These are phyloP conservation scores for Chlamydomonas asymmetrica DNA, from an alignment of 139 green algal species.

Conservation along the genomic window DNA sequence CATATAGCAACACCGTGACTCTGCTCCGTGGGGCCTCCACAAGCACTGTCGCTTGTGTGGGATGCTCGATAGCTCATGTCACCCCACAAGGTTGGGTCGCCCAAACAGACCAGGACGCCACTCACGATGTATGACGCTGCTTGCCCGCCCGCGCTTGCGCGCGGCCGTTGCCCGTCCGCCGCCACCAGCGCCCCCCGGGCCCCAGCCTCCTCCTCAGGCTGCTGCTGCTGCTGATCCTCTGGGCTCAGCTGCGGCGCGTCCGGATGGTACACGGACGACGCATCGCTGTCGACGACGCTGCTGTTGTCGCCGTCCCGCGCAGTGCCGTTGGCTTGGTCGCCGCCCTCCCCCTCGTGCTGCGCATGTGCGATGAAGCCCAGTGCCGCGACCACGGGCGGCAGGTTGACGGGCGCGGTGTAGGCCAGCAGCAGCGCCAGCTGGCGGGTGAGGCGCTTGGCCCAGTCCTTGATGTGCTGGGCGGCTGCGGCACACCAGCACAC, in stretches of 20 bases:
- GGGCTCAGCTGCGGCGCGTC: not conserved
- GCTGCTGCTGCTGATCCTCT: not conserved
- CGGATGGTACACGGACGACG: conserved; percentile 17
- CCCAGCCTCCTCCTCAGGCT: not conserved
- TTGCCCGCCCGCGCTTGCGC: too few species aligned
- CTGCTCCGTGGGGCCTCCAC: too few species aligned
- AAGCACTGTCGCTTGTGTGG: too few species aligned
- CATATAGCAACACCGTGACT: too few species aligned
- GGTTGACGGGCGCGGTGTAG: conserved; percentile 25
- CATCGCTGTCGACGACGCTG: conserved; percentile 23
- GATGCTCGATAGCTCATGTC: too few species aligned
- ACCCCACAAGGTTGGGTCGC: too few species aligned
- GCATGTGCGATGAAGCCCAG: conserved; percentile 23
- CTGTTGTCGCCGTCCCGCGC: conserved; percentile 2
- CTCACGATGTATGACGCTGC: too few species aligned
- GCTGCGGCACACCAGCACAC: not conserved
- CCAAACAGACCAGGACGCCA: too few species aligned
- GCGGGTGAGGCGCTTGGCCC: conserved; percentile 41
- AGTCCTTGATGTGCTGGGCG: conserved; percentile 37
- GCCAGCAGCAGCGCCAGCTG: conserved; percentile 16
- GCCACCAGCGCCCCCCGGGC: not conserved
- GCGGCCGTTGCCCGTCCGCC: not conserved
- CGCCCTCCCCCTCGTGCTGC: conserved; percentile 7
- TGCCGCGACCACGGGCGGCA: conserved; percentile 17
- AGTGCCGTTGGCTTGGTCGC: not conserved